Conservation (phyloP, 352 stramenopile species). For the Globisporangium canariense region DNA sequence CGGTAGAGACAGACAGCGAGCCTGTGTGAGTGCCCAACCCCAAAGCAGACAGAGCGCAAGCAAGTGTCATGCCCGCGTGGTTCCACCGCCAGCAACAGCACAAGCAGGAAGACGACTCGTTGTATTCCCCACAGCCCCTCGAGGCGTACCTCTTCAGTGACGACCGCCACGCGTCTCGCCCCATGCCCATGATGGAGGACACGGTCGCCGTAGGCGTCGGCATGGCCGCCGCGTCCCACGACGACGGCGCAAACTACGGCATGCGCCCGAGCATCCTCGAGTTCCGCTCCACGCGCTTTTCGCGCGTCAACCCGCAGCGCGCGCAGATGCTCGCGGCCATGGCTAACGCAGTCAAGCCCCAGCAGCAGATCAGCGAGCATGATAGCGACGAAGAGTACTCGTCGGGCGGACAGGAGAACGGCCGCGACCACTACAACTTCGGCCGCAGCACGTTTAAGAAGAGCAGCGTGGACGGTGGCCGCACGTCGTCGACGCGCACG, state of each 20-base stretch:
- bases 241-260: conserved; percentile 7
- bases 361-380: conserved; percentile 5
- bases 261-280: conserved; percentile 43
- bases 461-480: neutral
- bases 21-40: neutral
- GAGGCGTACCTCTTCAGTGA: conserved; percentile 15
- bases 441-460: neutral
- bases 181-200: conserved; percentile 15
- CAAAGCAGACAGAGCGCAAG: neutral
- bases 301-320: conserved; percentile 45
- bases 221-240: conserved; percentile 13
- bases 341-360: conserved; percentile 16
- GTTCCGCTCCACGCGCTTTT: conserved; percentile 44
- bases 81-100: conserved; percentile 3
- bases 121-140: neutral
- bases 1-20: neutral
- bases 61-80: conserved; percentile 11
- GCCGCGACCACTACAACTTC: neutral
- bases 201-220: conserved; percentile 25
- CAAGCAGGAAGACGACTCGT: neutral
- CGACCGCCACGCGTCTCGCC: neutral
- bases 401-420: neutral
- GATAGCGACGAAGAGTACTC: conserved; percentile 4
- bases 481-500: conserved; percentile 19
- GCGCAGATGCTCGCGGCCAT: conserved; percentile 42